Percentiles rank a stretch among this genome's conserved stretches.
Conservation (phyloP, 2,329 filamentous ascomycete species). For the Diplodia sapinea region DNA sequence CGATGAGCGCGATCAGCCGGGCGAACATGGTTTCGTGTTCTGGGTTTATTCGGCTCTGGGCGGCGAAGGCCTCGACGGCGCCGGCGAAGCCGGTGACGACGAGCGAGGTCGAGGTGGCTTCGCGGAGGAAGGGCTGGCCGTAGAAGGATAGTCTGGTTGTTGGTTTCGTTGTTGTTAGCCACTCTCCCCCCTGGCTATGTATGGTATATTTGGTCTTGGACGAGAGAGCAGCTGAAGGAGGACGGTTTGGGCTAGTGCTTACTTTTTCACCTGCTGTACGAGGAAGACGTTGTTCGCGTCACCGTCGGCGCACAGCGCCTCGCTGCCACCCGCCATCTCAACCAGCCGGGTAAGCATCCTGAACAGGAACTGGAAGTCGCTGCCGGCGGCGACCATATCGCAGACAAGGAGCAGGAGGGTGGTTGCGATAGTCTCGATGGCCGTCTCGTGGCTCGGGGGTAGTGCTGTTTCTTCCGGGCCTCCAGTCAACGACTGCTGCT, state of each 20-base stretch:
- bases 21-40: background rate
- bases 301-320: background rate
- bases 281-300: background rate
- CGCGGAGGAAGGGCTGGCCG: conserved; percentile 4
- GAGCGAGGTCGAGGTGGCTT: background rate
- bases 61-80: background rate
- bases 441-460: background rate
- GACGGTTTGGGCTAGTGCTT: background rate
- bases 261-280: background rate
- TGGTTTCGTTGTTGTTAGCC: background rate
- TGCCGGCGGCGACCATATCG: background rate
- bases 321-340: background rate
- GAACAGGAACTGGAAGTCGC: conserved; percentile 7
- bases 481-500: background rate
- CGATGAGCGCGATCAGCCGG: background rate
- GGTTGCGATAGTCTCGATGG: background rate
- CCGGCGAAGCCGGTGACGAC: background rate
- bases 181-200: background rate
- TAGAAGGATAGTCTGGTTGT: background rate
- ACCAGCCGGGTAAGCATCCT: background rate
- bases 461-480: background rate
- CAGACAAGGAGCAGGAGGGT: background rate
- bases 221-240: background rate
- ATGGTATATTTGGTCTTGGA: too few relatives aligned
- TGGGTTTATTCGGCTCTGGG: background rate